Percentiles rank a stretch among this genome's conserved stretches.
Evolutionary conservation across 768 basidiomycete genomes (phyloP).

Genomic region (Tephrocybe sp.): DNA sequence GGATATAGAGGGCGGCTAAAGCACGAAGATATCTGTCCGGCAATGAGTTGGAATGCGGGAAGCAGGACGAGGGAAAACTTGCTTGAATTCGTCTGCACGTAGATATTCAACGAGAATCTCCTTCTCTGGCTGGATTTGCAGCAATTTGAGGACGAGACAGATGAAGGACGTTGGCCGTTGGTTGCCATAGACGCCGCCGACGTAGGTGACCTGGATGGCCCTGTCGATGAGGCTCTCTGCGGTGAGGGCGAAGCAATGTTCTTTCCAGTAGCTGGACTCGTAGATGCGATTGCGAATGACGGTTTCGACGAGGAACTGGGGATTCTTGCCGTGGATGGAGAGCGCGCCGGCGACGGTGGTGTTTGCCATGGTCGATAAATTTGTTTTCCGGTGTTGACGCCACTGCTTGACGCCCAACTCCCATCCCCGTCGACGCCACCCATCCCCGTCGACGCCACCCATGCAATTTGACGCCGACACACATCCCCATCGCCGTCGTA

Average conservation of each 20-base stretch:
- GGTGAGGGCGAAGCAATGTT: slow-evolving; percentile 96
- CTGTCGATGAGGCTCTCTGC: slow-evolving; percentile 94
- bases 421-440: too few relatives aligned
- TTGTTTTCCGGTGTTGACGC: too few relatives aligned
- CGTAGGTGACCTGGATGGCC: slow-evolving; percentile 73
- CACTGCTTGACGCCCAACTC: too few relatives aligned
- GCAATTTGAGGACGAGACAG: slow-evolving; percentile 86
- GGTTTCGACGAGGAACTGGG: slow-evolving; percentile 92
- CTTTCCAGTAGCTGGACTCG: slow-evolving; percentile 95
- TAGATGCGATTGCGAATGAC: slow-evolving; percentile 96
- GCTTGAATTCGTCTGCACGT: slow-evolving; percentile 98
- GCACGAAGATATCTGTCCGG: slow-evolving; percentile 83
- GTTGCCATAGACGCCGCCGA: slow-evolving; percentile 96
- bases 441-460: too few relatives aligned
- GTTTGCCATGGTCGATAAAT: too few relatives aligned
- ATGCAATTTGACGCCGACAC: slow-evolving; percentile 53
- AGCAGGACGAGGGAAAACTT: neutral
- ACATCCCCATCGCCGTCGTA: slow-evolving; percentile 73
- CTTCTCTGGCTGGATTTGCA: slow-evolving; percentile 97
- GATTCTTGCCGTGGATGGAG: slow-evolving; percentile 96
- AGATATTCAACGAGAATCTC: slow-evolving; percentile 96
- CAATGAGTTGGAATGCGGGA: neutral
- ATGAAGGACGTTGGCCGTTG: slow-evolving; percentile 93
- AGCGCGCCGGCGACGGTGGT: slow-evolving; percentile 85
- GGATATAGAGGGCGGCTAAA: slow-evolving; percentile 88